Base-by-base conservation (phyloP, 2,329 filamentous ascomycete species). In the Phialophora tarda region DNA sequence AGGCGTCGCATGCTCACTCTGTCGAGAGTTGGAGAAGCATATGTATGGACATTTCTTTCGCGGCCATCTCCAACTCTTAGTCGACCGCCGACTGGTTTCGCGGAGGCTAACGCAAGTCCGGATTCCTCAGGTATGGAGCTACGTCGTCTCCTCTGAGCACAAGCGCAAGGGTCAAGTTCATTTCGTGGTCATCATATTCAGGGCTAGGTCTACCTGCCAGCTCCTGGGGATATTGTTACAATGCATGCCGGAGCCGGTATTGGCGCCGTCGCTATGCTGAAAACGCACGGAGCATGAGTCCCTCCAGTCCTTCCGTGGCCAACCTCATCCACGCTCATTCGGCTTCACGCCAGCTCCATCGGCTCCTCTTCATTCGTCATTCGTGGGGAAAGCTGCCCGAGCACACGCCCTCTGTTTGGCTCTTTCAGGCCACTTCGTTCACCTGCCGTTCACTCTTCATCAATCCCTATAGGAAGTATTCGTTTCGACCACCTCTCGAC, bases 401-500 rank as follows among this genome's bases (percentile, higher is more conserved):
- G 28, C 24, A 30, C 11, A 28, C 12, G 28, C 24, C 24, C 24
- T 34, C 24, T 55, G 17, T 2, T 1, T 44, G 38, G 28, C 26
- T 32, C 41, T 61, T 21, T 53, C 17, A 21, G 23, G 14, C 17
- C 62, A 59, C 48, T n/a, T 51, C 28, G 30, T 8, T 34, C 14
- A 24, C 8, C 11, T 59, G 38, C 11, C 55, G 24, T 24, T 53
- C 48, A 34, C 56, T 50, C 59, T 14, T 61, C 48, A 28, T 30
- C 26, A 34, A 54, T 24, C 28, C 41, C 30, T 62, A 70, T 11
- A 70, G 63, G 63, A 82, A 82, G 73, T 82, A 82, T 74, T 82
- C 80, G 73, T 80, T 81, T 69, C 80, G 79, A 65, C 78, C 79
- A 59, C 80, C 79, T 72, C 80, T 76, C 63, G 78, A 77, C 56